phyloP scores from a whole-genome alignment of 805 yeast species.

The Trichomonascus vanleenenianus region DNA sequence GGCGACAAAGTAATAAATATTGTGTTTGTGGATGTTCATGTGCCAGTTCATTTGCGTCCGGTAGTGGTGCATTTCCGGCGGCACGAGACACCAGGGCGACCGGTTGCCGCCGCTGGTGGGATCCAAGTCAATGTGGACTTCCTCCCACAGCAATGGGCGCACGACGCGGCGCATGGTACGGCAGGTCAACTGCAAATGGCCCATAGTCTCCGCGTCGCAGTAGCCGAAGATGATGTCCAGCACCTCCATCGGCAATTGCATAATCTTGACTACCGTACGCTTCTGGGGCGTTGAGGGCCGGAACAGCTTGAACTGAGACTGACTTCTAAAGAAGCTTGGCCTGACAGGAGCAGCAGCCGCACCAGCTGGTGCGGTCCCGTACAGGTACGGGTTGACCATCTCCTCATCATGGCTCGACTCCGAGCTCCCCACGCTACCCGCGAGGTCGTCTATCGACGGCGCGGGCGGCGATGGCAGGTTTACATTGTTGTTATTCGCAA shows the following conservation, averaged over 20 bases:
- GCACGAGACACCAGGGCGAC: background rate
- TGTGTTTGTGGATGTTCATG: background rate
- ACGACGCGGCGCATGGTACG: background rate
- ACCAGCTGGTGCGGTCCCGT: too few relatives aligned
- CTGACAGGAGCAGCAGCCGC: too few relatives aligned
- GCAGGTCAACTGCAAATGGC: background rate
- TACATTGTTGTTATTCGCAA: too few relatives aligned
- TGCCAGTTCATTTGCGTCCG: background rate
- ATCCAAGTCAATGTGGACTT: background rate
- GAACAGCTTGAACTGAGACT: background rate
- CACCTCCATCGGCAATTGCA: background rate
- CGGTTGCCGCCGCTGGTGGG: background rate
- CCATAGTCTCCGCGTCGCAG: constrained; percentile 1
- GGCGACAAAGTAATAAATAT: too few relatives aligned
- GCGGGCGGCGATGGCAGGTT: too few relatives aligned
- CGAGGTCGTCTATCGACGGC: too few relatives aligned
- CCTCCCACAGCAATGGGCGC: background rate
- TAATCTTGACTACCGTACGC: background rate
- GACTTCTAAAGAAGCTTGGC: background rate
- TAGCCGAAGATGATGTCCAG: background rate
- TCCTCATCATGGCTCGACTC: too few relatives aligned
- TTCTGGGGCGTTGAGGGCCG: background rate
- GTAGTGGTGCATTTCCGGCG: background rate
- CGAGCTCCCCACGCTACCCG: too few relatives aligned
- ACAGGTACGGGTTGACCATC: too few relatives aligned